A percentile compares a stretch with the other conserved stretches of the same genome.
Evolutionary conservation across 2,329 filamentous ascomycete species (phyloP).

Genomic region (Tolypocladium sp.): DNA sequence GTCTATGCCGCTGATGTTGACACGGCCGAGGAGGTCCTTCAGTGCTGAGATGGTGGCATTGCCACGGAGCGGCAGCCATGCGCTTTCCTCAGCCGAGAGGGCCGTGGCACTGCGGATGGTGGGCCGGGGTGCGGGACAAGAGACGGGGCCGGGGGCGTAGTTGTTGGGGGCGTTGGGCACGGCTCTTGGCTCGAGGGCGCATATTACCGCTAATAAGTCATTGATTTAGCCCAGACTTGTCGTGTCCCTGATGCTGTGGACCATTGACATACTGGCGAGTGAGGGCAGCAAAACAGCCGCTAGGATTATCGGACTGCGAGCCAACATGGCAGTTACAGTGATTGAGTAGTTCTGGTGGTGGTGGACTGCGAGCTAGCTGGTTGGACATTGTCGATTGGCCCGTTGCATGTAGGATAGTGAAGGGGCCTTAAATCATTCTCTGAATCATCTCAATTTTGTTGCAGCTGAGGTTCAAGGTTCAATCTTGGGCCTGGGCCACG

Average conservation of each 20-base stretch:
- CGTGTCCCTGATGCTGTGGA: not conserved
- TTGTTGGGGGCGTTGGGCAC: slow-evolving; percentile 3
- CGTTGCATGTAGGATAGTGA: not conserved
- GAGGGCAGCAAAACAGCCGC: not conserved
- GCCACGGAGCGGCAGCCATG: slow-evolving; percentile 8
- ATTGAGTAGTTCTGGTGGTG: not conserved
- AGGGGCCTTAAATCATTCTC: not conserved
- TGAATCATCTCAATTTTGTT: not conserved
- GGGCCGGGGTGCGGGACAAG: slow-evolving; percentile 7
- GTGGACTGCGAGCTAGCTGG: not conserved
- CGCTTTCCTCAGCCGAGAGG: slow-evolving; percentile 9
- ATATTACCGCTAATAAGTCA: not conserved
- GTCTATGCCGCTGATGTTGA: slow-evolving; percentile 9
- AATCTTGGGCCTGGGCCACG: too few species aligned
- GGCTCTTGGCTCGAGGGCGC: not conserved
- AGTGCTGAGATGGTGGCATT: slow-evolving; percentile 9
- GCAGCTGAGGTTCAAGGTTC: too few species aligned
- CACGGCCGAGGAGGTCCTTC: slow-evolving; percentile 7
- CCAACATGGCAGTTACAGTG: not conserved
- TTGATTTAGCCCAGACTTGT: not conserved
- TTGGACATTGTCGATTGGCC: not conserved
- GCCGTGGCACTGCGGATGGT: slow-evolving; percentile 7
- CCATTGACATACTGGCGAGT: not conserved
- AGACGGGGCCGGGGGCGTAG: slow-evolving; percentile 8
- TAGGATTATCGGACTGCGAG: not conserved